These are phyloP conservation scores for Zoysia pacifica DNA, from an alignment of 176 grass and related monocot species.

Conservation along the genomic window DNA sequence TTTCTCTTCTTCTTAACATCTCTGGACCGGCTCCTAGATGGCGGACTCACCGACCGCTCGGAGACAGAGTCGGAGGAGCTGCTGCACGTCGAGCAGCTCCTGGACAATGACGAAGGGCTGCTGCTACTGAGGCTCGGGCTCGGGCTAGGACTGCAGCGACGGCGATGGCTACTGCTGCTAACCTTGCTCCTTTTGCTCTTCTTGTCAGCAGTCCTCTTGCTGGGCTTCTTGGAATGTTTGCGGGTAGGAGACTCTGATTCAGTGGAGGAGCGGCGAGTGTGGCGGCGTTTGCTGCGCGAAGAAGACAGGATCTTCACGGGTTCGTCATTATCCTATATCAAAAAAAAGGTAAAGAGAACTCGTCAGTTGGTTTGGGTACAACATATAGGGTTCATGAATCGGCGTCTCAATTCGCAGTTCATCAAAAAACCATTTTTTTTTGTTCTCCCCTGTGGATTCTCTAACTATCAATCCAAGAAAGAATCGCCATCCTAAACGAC, in stretches of 20 bases:
- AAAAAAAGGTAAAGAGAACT: neutral
- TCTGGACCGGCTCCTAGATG: constrained; percentile 44
- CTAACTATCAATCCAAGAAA: neutral
- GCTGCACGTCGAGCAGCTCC: constrained; percentile 37
- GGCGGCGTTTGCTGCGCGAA: constrained; percentile 40
- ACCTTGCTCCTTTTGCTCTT: constrained; percentile 45
- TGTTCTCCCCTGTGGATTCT: neutral
- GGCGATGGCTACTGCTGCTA: constrained; percentile 2
- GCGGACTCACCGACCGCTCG: constrained; percentile 45
- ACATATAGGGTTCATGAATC: neutral
- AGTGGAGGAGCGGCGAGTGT: neutral
- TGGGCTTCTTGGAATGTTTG: constrained; percentile 51
- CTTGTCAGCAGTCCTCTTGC: constrained; percentile 38
- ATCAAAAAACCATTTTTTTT: constrained; percentile 16
- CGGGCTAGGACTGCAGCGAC: constrained; percentile 25
- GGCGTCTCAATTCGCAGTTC: neutral
- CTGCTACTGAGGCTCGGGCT: constrained; percentile 45
- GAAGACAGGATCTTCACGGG: constrained; percentile 51
- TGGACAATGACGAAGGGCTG: constrained; percentile 40
- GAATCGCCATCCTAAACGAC: neutral
- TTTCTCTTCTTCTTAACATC: constrained; percentile 33
- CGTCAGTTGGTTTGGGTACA: constrained; percentile 16
- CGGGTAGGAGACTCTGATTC: constrained; percentile 31
- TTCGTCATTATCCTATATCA: constrained; percentile 40
- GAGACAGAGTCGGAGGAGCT: neutral